Percentiles rank a stretch among this genome's conserved stretches.
These are phyloP conservation scores for Neurospora africana DNA, from an alignment of 495 filamentous ascomycete species.

Conservation along the genomic window DNA sequence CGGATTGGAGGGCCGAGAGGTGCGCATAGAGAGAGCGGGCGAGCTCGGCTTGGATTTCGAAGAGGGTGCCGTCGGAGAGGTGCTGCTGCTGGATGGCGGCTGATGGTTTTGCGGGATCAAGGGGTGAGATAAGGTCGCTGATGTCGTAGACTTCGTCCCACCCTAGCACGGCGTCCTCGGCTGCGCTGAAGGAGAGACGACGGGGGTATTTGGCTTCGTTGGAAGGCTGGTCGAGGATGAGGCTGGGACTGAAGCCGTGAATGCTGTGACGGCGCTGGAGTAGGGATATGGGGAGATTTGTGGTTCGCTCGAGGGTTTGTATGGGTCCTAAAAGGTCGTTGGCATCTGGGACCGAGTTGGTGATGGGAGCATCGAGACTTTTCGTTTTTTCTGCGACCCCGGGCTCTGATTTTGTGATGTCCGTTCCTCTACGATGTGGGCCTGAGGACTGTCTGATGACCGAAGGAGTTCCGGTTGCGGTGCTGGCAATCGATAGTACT, in stretches of 20 bases:
- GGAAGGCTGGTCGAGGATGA: slow-evolving; percentile 18
- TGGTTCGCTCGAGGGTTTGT: slow-evolving; percentile 25
- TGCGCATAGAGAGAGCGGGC: slow-evolving; percentile 46
- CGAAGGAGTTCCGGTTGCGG: neutral
- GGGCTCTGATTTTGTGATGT: slow-evolving; percentile 3
- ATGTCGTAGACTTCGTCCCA: slow-evolving; percentile 47
- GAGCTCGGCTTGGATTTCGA: slow-evolving; percentile 37
- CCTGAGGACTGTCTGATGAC: neutral
- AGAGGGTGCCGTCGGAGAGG: neutral
- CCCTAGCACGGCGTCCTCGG: slow-evolving; percentile 74
- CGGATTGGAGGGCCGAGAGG: slow-evolving; percentile 37
- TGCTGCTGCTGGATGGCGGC: neutral
- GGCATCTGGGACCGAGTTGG: slow-evolving; percentile 32
- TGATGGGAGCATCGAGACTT: slow-evolving; percentile 14
- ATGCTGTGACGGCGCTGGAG: slow-evolving; percentile 42
- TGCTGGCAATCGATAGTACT: neutral
- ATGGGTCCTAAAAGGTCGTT: slow-evolving; percentile 31
- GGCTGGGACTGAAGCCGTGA: neutral
- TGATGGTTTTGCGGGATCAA: slow-evolving; percentile 22
- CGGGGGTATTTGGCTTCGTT: slow-evolving; percentile 60
- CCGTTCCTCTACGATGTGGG: neutral
- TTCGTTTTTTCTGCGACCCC: slow-evolving; percentile 6
- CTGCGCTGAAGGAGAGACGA: slow-evolving; percentile 76
- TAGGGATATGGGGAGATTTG: slow-evolving; percentile 9
- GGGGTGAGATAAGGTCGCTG: slow-evolving; percentile 12